phyloP scores from a whole-genome alignment of 306 rosid genomes.

The Senna siamea region DNA sequence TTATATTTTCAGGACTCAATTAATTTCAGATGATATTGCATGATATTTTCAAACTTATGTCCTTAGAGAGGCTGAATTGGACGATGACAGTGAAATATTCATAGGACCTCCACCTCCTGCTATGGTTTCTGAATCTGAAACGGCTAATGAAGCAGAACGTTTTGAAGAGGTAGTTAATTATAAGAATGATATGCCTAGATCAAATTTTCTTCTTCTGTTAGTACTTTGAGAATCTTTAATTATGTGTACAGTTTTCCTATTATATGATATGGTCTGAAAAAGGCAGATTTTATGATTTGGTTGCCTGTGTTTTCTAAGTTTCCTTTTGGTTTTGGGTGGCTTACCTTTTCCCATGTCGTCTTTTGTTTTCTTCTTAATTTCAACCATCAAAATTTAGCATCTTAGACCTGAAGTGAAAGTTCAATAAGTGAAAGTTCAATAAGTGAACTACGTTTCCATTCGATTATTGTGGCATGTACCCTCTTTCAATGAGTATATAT shows the following conservation, averaged over 20 bases:
- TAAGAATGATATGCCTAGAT: conserved; percentile 1
- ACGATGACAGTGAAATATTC: conserved; percentile 65
- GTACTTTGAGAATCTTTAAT: no score
- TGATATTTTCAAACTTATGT: conserved; percentile 34
- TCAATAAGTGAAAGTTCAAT: no score
- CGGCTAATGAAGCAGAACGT: conserved; percentile 92
- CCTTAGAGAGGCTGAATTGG: conserved; percentile 75
- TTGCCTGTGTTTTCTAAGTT: conserved; percentile 23
- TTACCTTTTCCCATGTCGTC: no score
- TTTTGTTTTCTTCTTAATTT: not conserved
- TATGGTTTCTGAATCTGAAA: conserved; percentile 80
- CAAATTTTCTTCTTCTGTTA: not conserved
- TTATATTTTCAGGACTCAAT: conserved; percentile 11
- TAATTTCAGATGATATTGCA: conserved; percentile 3
- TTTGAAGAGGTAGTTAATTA: conserved; percentile 82
- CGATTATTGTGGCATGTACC: conserved; percentile 12
- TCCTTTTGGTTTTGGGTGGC: not conserved
- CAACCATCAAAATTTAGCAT: conserved; percentile 8
- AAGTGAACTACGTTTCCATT: not conserved
- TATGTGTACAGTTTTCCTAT: no score
- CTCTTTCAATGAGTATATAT: conserved; percentile 2
- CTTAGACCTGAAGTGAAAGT: conserved; percentile 11
- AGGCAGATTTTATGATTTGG: conserved; percentile 6
- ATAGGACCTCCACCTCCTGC: conserved; percentile 95
- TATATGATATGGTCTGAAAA: not conserved